Conservation (phyloP, 23 red algal genomes). For the Gracilaria domingensis region DNA sequence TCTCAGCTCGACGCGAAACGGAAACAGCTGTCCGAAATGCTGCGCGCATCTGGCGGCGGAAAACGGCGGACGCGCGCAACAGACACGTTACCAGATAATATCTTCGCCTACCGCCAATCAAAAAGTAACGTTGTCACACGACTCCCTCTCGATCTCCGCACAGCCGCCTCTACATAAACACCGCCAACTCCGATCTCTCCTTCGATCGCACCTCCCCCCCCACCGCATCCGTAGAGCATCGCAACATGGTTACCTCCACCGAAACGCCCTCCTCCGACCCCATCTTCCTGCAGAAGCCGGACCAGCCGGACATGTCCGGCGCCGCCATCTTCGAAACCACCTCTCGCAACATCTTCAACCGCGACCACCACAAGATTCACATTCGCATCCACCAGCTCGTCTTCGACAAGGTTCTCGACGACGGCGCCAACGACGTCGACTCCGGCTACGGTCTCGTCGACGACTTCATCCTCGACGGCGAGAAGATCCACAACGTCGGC, state of each 20-base stretch:
- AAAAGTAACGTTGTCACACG: no score
- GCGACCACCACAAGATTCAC: conserved; percentile 44
- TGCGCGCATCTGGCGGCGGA: no score
- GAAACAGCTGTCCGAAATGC: no score
- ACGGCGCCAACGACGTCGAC: conserved; percentile 42
- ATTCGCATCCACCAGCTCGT: conserved; percentile 49
- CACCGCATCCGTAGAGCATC: no score
- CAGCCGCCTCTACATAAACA: no score
- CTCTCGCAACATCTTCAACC: conserved; percentile 52
- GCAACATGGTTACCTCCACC: conserved; percentile 7
- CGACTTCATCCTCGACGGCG: conserved; percentile 33
- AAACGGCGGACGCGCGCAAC: no score
- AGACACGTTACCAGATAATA: no score
- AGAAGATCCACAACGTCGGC: conserved; percentile 49
- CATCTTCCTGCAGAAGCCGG: conserved; percentile 38
- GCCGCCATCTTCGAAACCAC: conserved; percentile 46
- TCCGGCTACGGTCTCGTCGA: conserved; percentile 62
- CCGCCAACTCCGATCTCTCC: no score
- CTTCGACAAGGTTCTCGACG: conserved; percentile 52
- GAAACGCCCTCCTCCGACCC: conserved; percentile 8
- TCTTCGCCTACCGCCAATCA: no score
- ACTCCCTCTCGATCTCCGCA: no score
- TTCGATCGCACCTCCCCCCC: no score
- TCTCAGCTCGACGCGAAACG: no score
- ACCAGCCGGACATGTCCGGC: conserved; percentile 56